phyloP scores from a whole-genome alignment of 805 yeast genomes.

The Hanseniaspora valbyensis region DNA sequence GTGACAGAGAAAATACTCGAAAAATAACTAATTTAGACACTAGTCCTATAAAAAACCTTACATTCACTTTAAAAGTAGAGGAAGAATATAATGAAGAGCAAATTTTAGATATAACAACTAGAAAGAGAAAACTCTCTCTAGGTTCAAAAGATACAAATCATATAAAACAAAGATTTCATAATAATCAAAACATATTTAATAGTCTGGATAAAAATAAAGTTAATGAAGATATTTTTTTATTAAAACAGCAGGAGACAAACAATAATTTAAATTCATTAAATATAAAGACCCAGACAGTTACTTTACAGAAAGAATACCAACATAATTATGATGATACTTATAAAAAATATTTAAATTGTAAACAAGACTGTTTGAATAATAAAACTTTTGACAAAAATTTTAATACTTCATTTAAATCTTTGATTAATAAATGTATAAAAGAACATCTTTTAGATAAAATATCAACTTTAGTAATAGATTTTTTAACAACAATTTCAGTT shows the following conservation, averaged over 20 bases:
- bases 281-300: neutral
- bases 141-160: neutral
- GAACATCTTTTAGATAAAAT: slow-evolving; percentile 9
- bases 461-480: neutral
- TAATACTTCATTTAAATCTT: neutral
- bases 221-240: neutral
- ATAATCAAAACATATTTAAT: slow-evolving; percentile 1
- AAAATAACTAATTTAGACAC: neutral
- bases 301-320: neutral
- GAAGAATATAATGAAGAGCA: neutral
- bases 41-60: neutral
- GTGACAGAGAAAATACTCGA: neutral
- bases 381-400: neutral
- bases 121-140: neutral
- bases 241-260: neutral
- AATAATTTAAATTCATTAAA: neutral
- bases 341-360: neutral
- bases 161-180: neutral
- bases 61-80: neutral
- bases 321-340: neutral
- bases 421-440: slow-evolving; percentile 2
- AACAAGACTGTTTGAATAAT: neutral
- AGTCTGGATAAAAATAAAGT: neutral
- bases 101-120: neutral
- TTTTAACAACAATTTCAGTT: neutral